A percentile compares a stretch with the other conserved stretches of the same genome.
phyloP scores from a whole-genome alignment of 176 grass and related monocot genomes.

The Saccharum officinarum region DNA sequence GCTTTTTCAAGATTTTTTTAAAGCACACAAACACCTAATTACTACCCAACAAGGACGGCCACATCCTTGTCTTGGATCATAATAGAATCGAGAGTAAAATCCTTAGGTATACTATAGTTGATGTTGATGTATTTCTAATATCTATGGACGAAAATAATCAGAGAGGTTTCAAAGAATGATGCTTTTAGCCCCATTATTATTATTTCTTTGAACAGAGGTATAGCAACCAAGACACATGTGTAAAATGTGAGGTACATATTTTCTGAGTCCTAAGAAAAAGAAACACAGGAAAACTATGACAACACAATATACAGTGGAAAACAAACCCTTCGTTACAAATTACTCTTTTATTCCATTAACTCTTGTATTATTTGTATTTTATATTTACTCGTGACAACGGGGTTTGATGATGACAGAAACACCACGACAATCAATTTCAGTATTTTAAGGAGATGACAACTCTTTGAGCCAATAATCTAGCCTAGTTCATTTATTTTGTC shows the following conservation, averaged over 20 bases:
- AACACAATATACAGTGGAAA: background rate
- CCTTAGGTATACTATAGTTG: background rate
- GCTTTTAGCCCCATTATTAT: background rate
- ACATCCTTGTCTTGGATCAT: slow-evolving; percentile 6
- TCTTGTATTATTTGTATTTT: background rate
- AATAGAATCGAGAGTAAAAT: slow-evolving; percentile 30
- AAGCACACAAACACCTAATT: background rate
- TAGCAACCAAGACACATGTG: background rate
- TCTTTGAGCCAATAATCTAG: too few relatives aligned
- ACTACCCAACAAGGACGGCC: background rate
- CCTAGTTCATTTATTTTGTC: too few relatives aligned
- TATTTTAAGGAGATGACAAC: too few relatives aligned
- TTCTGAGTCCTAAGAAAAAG: background rate
- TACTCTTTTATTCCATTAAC: background rate
- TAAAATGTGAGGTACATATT: background rate
- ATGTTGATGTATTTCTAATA: background rate
- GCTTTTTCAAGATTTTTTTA: background rate
- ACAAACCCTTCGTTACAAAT: background rate
- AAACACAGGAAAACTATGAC: background rate
- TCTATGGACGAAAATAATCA: background rate
- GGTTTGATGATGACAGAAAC: too few relatives aligned
- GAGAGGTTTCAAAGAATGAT: background rate
- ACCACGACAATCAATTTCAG: too few relatives aligned
- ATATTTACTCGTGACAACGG: background rate
- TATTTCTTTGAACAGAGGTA: background rate